Conservation (phyloP, 495 filamentous ascomycete genomes). For the Aspergillus olivimuriae region DNA sequence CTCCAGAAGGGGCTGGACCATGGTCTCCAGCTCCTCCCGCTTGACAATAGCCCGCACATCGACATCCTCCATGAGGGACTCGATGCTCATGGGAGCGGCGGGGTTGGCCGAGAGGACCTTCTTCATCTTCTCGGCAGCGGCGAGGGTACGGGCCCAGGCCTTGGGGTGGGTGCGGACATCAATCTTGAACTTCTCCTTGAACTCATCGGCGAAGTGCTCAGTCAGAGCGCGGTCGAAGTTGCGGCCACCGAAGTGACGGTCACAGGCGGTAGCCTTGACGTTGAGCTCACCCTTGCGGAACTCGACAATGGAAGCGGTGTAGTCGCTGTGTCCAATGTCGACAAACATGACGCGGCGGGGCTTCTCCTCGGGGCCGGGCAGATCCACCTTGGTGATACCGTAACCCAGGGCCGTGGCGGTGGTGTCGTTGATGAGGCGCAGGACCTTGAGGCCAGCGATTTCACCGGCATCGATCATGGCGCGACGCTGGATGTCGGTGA, state of each 20-base stretch:
- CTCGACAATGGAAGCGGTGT: slow-evolving; percentile 88
- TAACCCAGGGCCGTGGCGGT: slow-evolving; percentile 94
- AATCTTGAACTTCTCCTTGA: slow-evolving; percentile 87
- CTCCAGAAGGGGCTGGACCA: slow-evolving; percentile 79
- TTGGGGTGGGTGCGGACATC: slow-evolving; percentile 85
- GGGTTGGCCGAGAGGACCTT: slow-evolving; percentile 97
- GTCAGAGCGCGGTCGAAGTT: slow-evolving; percentile 94
- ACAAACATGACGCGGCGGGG: slow-evolving; percentile 86
- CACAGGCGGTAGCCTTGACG: slow-evolving; percentile 87
- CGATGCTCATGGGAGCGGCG: slow-evolving; percentile 90
- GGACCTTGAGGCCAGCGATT: slow-evolving; percentile 85
- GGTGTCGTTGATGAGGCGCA: slow-evolving; percentile 96
- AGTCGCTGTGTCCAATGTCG: slow-evolving; percentile 96
- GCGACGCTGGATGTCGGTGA: slow-evolving; percentile 89
- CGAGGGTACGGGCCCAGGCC: slow-evolving; percentile 76
- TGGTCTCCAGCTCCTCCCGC: slow-evolving; percentile 87
- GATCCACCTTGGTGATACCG: slow-evolving; percentile 94
- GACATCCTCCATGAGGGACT: slow-evolving; percentile 97
- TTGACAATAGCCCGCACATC: slow-evolving; percentile 87
- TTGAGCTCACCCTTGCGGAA: slow-evolving; percentile 95
- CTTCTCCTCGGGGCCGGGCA: slow-evolving; percentile 86
- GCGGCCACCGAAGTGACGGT: slow-evolving; percentile 95
- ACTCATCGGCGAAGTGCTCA: slow-evolving; percentile 91
- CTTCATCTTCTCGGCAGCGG: slow-evolving; percentile 95
- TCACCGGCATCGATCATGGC: slow-evolving; percentile 88